phyloP scores from a whole-genome alignment of 2,329 filamentous ascomycete species.

The Pseudonectria buxi region DNA sequence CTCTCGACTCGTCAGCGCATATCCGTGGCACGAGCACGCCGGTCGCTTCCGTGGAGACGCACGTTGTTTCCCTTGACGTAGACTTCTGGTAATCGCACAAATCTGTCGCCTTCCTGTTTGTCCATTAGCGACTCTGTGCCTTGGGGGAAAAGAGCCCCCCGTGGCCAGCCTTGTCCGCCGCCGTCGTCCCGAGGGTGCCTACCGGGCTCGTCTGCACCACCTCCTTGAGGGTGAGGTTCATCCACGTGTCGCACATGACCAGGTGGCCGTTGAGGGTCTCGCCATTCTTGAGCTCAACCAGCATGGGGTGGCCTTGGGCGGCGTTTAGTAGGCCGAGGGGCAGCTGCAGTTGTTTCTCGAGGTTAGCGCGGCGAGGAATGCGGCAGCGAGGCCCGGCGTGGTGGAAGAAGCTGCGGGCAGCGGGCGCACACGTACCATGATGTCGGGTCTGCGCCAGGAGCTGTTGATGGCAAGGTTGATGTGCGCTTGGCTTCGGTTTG shows the following conservation, averaged over 20 bases:
- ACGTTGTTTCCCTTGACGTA: conserved; percentile 98
- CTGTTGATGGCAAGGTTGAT: conserved; percentile 14
- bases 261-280: conserved; percentile 96
- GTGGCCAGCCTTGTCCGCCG: conserved; percentile 1
- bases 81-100: conserved; percentile 84
- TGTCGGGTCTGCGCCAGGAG: conserved; percentile 14
- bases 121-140: conserved; percentile 8
- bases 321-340: conserved; percentile 83
- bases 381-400: not conserved
- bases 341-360: conserved; percentile 37
- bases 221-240: conserved; percentile 96
- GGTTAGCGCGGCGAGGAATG: conserved; percentile 15
- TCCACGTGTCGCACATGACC: conserved; percentile 97
- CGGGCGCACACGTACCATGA: conserved; percentile 17
- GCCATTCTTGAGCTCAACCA: conserved; percentile 94
- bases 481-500: conserved; percentile 11
- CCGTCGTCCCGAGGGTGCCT: conserved; percentile 19
- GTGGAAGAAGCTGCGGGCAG: not conserved
- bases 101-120: conserved; percentile 77
- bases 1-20: conserved; percentile 3
- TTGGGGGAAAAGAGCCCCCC: not conserved
- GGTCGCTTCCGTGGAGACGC: conserved; percentile 31
- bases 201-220: conserved; percentile 91
- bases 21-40: not conserved
- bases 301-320: conserved; percentile 95